Percentiles rank a stretch among this genome's conserved stretches.
Evolutionary conservation across 352 stramenopile genomes (phyloP).

Genomic region (Aphanomyces invadans): DNA sequence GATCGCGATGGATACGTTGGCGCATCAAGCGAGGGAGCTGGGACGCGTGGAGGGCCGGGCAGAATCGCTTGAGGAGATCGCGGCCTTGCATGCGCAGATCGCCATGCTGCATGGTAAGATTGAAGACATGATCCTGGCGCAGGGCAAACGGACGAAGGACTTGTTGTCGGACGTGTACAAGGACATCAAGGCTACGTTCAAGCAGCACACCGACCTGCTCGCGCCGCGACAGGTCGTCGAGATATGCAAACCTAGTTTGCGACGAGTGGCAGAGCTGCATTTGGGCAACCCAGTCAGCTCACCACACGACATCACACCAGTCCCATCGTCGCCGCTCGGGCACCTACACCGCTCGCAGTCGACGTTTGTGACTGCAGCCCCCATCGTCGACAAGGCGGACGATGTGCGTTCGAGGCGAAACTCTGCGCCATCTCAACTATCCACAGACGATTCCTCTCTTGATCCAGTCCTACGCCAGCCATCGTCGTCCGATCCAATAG

Average conservation of each 20-base stretch:
- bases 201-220: not conserved
- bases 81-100: constrained; percentile 17
- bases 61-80: constrained; percentile 23
- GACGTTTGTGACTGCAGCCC: too few species aligned
- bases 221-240: constrained; percentile 20
- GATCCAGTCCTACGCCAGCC: too few species aligned
- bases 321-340: not conserved
- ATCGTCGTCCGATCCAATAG: too few species aligned
- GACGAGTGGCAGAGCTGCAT: constrained; percentile 16
- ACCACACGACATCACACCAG: not conserved
- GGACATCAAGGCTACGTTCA: constrained; percentile 16
- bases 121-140: constrained; percentile 7
- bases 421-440: not conserved
- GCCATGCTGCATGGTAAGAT: not conserved
- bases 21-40: constrained; percentile 12
- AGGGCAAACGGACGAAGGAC: constrained; percentile 16
- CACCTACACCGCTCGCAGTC: not conserved
- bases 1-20: not conserved
- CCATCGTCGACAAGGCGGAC: too few species aligned
- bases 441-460: not conserved
- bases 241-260: constrained; percentile 20
- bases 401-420: not conserved
- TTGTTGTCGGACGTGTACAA: constrained; percentile 24
- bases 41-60: constrained; percentile 20
- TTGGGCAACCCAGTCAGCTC: not conserved